A percentile compares a stretch with the other conserved stretches of the same genome.
Evolutionary conservation across 176 grass and related monocot species (phyloP).

Genomic region (Triticum monococcum): DNA sequence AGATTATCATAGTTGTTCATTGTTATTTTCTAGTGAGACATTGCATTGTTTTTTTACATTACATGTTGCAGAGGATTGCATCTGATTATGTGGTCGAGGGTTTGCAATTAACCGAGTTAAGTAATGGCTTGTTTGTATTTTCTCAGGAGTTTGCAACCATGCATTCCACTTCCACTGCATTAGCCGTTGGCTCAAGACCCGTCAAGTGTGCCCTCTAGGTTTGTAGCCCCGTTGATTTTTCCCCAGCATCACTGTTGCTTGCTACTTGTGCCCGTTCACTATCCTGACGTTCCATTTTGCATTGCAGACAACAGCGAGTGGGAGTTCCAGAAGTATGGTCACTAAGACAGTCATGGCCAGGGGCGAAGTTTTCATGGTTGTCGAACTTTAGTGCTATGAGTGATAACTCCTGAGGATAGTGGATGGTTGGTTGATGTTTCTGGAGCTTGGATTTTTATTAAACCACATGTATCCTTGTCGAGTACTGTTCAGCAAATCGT

Average conservation of each 20-base stretch:
- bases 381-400: background rate
- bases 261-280: background rate
- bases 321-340: constrained; percentile 99
- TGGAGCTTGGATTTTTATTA: background rate
- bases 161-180: constrained; percentile 99
- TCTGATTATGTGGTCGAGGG: background rate
- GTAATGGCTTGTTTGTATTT: background rate
- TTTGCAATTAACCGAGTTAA: background rate
- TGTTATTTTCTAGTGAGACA: background rate
- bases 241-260: constrained; percentile 8
- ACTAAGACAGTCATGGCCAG: constrained; percentile 40
- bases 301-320: constrained; percentile 96
- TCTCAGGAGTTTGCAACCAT: constrained; percentile 95
- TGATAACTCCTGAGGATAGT: background rate
- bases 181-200: constrained; percentile 97
- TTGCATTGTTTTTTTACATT: too few relatives aligned
- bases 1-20: background rate
- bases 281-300: background rate
- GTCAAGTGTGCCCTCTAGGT: constrained; percentile 99
- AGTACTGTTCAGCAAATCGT: background rate
- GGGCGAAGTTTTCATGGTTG: background rate
- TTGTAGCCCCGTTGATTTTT: background rate
- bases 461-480: background rate
- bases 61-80: background rate
- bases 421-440: constrained; percentile 20